Evolutionary conservation across 2,329 filamentous ascomycete genomes (phyloP).

Genomic region (Trichocomaceae sp.): DNA sequence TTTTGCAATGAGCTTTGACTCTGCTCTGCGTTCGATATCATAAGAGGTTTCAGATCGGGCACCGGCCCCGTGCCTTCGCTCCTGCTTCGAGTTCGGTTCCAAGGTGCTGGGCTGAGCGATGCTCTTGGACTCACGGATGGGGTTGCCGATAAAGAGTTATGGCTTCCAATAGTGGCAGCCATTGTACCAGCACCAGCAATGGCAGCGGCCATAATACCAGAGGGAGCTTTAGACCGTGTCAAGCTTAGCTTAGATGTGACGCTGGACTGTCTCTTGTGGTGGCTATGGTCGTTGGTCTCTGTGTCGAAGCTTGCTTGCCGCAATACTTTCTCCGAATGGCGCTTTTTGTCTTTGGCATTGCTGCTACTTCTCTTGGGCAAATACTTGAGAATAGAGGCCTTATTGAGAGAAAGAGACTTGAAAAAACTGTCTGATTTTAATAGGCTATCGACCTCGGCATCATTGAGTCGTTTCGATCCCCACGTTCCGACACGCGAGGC

Average conservation of each 20-base stretch:
- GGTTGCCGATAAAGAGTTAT: slow-evolving; percentile 52
- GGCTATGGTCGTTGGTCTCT: slow-evolving; percentile 16
- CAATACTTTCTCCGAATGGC: slow-evolving; percentile 22
- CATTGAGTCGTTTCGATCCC: slow-evolving; percentile 46
- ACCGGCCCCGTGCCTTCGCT: slow-evolving; percentile 47
- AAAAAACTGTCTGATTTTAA: slow-evolving; percentile 40
- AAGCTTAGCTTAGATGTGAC: slow-evolving; percentile 31
- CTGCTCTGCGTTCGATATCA: background rate
- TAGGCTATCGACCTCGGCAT: slow-evolving; percentile 46
- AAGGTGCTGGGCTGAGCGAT: slow-evolving; percentile 44
- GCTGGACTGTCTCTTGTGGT: slow-evolving; percentile 25
- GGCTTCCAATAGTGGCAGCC: slow-evolving; percentile 39
- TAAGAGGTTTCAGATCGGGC: slow-evolving; percentile 33
- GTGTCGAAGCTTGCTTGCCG: slow-evolving; percentile 24
- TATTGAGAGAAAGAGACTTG: slow-evolving; percentile 35
- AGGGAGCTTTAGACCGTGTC: slow-evolving; percentile 33
- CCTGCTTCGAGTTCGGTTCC: slow-evolving; percentile 47
- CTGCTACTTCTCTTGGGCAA: slow-evolving; percentile 39
- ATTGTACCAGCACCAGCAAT: slow-evolving; percentile 42
- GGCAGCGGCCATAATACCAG: slow-evolving; percentile 36
- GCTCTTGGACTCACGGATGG: slow-evolving; percentile 29
- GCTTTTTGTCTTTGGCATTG: slow-evolving; percentile 42
- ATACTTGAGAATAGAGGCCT: slow-evolving; percentile 36
- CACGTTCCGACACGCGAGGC: slow-evolving; percentile 51
- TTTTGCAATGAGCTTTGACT: background rate